Conservation (phyloP, 306 rosid genomes). For the Lagenaria siceraria region DNA sequence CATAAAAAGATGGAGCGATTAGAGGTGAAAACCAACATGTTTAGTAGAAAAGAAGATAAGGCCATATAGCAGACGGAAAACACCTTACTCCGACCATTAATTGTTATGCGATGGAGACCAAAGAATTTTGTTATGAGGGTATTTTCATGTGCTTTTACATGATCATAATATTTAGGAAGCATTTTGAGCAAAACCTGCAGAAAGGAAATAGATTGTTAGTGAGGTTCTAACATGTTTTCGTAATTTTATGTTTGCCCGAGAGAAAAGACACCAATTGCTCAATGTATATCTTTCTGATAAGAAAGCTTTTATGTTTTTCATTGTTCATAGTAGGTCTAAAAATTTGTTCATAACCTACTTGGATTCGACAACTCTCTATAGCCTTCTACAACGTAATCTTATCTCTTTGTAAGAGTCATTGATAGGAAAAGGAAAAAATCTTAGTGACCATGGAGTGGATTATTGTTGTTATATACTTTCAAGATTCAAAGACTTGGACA, state of each 20-base stretch:
- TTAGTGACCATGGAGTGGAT: not conserved
- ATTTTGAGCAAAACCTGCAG: conserved; percentile 72
- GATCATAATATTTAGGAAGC: conserved; percentile 76
- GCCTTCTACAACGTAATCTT: not conserved
- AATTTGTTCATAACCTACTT: not conserved
- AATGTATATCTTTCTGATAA: not conserved
- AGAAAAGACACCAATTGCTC: not conserved
- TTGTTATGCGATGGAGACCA: conserved; percentile 81
- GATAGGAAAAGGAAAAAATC: not conserved
- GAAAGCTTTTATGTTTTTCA: not conserved
- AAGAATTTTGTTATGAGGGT: conserved; percentile 89
- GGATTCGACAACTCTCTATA: not conserved
- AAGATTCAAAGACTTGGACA: not conserved
- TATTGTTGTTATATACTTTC: not conserved
- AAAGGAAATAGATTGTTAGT: not conserved
- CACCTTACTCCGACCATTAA: conserved; percentile 82
- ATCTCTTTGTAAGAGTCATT: not conserved
- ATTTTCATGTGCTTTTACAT: conserved; percentile 66
- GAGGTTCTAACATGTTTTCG: not conserved
- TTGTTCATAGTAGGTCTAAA: not conserved
- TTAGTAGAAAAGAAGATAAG: conserved; percentile 11
- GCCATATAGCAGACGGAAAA: conserved; percentile 4
- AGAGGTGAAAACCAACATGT: conserved; percentile 6
- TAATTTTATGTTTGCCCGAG: not conserved
- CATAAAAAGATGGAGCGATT: conserved; percentile 14